Evolutionary conservation across 768 basidiomycete genomes (phyloP), one percentile per base, ranked within the genome.

Genomic region (Cyclocybe cylindracea): DNA sequence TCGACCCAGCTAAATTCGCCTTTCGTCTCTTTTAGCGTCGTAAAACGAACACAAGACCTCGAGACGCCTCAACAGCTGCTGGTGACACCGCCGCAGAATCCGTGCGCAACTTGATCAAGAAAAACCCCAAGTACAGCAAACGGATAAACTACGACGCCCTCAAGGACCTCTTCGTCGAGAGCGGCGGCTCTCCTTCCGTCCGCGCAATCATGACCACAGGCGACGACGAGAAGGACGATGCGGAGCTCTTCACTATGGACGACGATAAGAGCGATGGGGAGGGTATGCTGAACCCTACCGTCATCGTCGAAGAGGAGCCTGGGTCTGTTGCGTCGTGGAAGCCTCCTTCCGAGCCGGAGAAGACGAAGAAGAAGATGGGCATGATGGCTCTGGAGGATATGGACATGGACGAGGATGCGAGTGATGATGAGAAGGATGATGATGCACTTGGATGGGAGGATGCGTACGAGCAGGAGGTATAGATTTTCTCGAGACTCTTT

Each of bases 81-180:
- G 89, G 87, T 5, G 77, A 72, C 11, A 89, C 87, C 4, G 82
- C 88, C 0, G 89, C 87, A 14, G 91, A 92, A 60, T 84, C 88
- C 0, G 88, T 91, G 18, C 80, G 79, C 35, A 85, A 84, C 52
- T 77, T 95, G 34, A 76, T 94, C 60, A 87, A 89, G 74, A 91
- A 92, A 71, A 93, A 89, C 56, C 79, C 85, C 18, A 89, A 85
- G 63, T 94, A 94, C 70, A 93, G 90, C 70, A 91, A 91, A 63
- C 84, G 92, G 46, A 95, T 96, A 71, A 97, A 97, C 66, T 97
- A 96, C 66, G 88, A 91, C 59, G 92, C 91, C 0, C 81, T 95
- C 47, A 87, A 89, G 58, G 82, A 83, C 50, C 78, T 96, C 9
- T 91, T 95, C 65, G 73, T 79, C 29, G 82, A 83, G 61, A 70